Conservation (phyloP, 805 yeast genomes). For the Sugiyamaella americana region DNA sequence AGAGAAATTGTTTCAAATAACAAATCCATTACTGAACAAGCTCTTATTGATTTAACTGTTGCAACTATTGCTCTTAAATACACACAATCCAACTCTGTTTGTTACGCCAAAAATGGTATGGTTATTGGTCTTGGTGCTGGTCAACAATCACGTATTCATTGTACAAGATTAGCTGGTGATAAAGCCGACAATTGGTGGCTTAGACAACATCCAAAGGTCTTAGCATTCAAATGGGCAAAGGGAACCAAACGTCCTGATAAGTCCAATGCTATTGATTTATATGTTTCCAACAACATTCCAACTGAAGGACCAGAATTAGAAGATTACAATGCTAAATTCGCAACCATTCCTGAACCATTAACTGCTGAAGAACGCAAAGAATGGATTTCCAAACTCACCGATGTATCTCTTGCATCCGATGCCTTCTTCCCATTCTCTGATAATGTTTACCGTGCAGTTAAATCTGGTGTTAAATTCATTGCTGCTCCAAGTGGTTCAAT, state of each 20-base stretch:
- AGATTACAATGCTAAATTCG: slow-evolving; percentile 88
- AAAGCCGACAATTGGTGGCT: slow-evolving; percentile 99
- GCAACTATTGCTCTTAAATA: slow-evolving; percentile 96
- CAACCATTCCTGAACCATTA: slow-evolving; percentile 73
- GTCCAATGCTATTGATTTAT: slow-evolving; percentile 95
- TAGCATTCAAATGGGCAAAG: slow-evolving; percentile 94
- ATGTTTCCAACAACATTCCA: slow-evolving; percentile 88
- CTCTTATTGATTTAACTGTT: slow-evolving; percentile 86
- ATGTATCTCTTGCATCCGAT: slow-evolving; percentile 91
- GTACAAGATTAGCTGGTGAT: slow-evolving; percentile 98
- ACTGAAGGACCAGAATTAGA: slow-evolving; percentile 84
- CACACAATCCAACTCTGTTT: slow-evolving; percentile 97
- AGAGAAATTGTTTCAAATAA: slow-evolving; percentile 85
- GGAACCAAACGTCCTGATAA: slow-evolving; percentile 98
- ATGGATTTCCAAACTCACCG: slow-evolving; percentile 73
- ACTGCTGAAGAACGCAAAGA: slow-evolving; percentile 77
- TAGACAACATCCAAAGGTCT: slow-evolving; percentile 94
- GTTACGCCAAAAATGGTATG: slow-evolving; percentile 99
- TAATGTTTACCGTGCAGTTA: slow-evolving; percentile 94
- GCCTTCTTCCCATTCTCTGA: slow-evolving; percentile 99
- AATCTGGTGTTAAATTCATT: slow-evolving; percentile 91
- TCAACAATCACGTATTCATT: slow-evolving; percentile 98
- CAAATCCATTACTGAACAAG: slow-evolving; percentile 86
- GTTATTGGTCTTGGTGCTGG: slow-evolving; percentile 99
- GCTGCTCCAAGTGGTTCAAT: slow-evolving; percentile 98